Evolutionary conservation across 2,329 filamentous ascomycete genomes (phyloP), one percentile per base, ranked within the genome.

Genomic region (Colletotrichum camelliae): DNA sequence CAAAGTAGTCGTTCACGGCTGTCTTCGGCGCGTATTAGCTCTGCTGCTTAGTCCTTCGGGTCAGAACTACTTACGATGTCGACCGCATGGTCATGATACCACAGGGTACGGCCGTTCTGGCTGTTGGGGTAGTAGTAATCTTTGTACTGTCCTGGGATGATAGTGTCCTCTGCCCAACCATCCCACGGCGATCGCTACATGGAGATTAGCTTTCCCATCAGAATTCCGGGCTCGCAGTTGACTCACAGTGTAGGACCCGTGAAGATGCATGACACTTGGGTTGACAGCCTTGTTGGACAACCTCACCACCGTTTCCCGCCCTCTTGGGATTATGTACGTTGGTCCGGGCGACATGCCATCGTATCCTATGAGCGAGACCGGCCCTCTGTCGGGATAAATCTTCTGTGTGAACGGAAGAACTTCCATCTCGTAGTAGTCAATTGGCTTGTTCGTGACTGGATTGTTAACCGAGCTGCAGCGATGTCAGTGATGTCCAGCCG

Each of bases 81-180:
- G 65, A 86, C 80, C 10, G 85, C 84, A 71, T 85, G 84, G 75
- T 88, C 88, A 78, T 92, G 90, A 78, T 92, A 92, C 91, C 91
- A 92, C 37, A 91, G 83, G 0, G 88, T 86, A 43, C 90, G 86
- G 4, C 86, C 89, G 55, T 84, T 85, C 79, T 91, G 88, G 16
- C 81, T 83, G 80, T 92, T 92, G 10, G 90, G 90, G 78, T 91
- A 93, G 80, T 91, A 92, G 80, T 92, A 92, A 76, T 92, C 91
- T 80, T 93, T 92, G 82, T 88, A 91, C 78, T 91, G 83, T 1
- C 89, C 89, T 0, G 87, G 86, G 1, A 82, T 65, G 1, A 88
- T 88, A 18, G 85, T 83, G 76, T 92, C 90, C 65, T 87, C 86
- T 3, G 89, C 89, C 89, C 89, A 91, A 0, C 89, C 89, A 76